These are phyloP conservation scores for Echinosophora koreensis DNA, from an alignment of 306 rosid species.

Conservation along the genomic window DNA sequence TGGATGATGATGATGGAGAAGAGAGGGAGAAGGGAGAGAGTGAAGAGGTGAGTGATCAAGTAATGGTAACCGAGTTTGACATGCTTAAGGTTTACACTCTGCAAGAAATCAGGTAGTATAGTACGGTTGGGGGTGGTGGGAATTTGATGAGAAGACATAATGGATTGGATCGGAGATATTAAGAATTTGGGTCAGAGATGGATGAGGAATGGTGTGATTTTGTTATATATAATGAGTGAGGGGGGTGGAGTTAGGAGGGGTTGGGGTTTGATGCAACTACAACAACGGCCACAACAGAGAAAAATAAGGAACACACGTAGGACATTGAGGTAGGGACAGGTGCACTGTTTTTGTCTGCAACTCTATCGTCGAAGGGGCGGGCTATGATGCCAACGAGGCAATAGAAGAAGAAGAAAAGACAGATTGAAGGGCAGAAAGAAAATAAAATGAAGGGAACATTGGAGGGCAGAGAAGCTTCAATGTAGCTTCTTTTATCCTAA, in stretches of 20 bases:
- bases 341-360: no score
- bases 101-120: background rate
- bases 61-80: conserved; percentile 68
- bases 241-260: background rate
- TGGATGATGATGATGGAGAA: conserved; percentile 45
- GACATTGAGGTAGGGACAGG: no score
- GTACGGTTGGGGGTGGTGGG: background rate
- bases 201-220: background rate
- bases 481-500: no score
- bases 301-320: no score
- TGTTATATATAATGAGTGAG: background rate
- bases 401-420: no score
- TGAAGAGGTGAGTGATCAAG: conserved; percentile 56
- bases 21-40: conserved; percentile 57
- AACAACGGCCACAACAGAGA: conserved; percentile 15
- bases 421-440: no score
- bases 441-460: no score
- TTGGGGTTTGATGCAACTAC: conserved; percentile 38
- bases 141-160: background rate
- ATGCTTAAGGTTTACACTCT: conserved; percentile 61
- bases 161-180: background rate
- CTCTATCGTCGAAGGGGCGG: no score
- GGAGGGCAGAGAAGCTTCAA: no score
- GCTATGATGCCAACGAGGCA: no score
- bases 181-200: background rate